These are phyloP conservation scores for Ophiostoma fasciatum DNA, from an alignment of 2,329 filamentous ascomycete species.

Conservation along the genomic window DNA sequence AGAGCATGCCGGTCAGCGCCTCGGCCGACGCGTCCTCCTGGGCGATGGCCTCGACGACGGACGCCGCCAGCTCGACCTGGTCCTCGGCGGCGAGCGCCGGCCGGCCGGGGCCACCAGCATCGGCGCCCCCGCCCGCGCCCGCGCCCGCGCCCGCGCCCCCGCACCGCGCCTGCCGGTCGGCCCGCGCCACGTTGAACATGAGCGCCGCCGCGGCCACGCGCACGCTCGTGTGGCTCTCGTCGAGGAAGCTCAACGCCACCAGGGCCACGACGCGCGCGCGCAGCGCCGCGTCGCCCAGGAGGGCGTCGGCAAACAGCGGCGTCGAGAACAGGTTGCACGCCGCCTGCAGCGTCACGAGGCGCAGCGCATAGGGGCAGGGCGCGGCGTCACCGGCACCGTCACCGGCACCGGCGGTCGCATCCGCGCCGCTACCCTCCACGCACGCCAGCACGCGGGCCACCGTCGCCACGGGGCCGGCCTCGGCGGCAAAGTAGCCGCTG, in stretches of 20 bases:
- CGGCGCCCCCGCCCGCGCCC: too few species aligned
- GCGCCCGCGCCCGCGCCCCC: not conserved
- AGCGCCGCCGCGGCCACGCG: constrained; percentile 72
- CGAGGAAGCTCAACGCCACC: constrained; percentile 64
- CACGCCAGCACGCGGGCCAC: too few species aligned
- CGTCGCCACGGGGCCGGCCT: too few species aligned
- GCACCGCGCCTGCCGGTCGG: constrained; percentile 36
- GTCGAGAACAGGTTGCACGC: constrained; percentile 75
- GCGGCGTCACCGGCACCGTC: too few species aligned
- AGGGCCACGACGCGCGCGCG: constrained; percentile 49
- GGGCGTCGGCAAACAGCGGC: constrained; percentile 50
- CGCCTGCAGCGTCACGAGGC: constrained; percentile 71
- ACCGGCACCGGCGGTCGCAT: too few species aligned
- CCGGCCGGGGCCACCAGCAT: too few species aligned
- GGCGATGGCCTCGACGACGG: constrained; percentile 57
- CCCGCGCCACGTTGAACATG: constrained; percentile 64
- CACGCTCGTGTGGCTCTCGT: constrained; percentile 57
- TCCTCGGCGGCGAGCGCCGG: constrained; percentile 44
- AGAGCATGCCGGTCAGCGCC: constrained; percentile 59
- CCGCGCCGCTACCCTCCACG: too few species aligned
- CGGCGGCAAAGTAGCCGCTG: constrained; percentile 51
- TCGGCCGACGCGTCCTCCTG: constrained; percentile 49
- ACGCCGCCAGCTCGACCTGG: constrained; percentile 70
- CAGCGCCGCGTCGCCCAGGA: constrained; percentile 37
- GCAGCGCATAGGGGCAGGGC: constrained; percentile 68